Evolutionary conservation across 768 basidiomycete species (phyloP).

Genomic region (Boletus pseudopeckii): DNA sequence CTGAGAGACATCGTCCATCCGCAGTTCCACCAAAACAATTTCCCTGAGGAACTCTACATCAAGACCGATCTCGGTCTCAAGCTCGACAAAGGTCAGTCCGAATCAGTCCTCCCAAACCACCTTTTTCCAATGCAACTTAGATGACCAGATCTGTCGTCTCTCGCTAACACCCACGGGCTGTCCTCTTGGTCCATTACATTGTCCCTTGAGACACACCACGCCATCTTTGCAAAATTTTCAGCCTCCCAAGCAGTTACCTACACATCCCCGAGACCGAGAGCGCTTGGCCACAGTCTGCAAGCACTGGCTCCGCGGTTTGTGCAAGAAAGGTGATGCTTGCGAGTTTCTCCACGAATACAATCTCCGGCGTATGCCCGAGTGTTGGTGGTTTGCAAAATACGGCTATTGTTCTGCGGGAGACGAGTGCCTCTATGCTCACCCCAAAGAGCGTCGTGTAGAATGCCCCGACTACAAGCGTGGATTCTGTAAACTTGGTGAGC

Average conservation of each 20-base stretch:
- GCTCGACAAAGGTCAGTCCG: slow-evolving; percentile 76
- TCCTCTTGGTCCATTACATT: slow-evolving; percentile 87
- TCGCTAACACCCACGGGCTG: slow-evolving; percentile 79
- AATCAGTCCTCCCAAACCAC: not conserved
- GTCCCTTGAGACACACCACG: slow-evolving; percentile 87
- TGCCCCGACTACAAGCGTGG: slow-evolving; percentile 96
- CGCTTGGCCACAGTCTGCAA: slow-evolving; percentile 93
- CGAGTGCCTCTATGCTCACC: slow-evolving; percentile 95
- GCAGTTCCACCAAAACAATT: slow-evolving; percentile 93
- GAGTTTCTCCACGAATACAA: slow-evolving; percentile 99
- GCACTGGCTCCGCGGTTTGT: slow-evolving; percentile 96
- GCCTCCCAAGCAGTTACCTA: slow-evolving; percentile 76
- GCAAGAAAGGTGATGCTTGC: slow-evolving; percentile 97
- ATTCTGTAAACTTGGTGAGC: slow-evolving; percentile 88
- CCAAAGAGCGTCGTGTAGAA: slow-evolving; percentile 85
- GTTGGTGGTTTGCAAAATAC: slow-evolving; percentile 98
- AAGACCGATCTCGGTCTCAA: slow-evolving; percentile 83
- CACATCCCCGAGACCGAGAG: slow-evolving; percentile 80
- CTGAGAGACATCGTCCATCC: slow-evolving; percentile 75
- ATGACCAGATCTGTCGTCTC: slow-evolving; percentile 91
- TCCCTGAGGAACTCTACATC: slow-evolving; percentile 74
- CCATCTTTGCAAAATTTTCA: slow-evolving; percentile 90
- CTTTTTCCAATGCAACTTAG: slow-evolving; percentile 38
- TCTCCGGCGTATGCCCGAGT: slow-evolving; percentile 95
- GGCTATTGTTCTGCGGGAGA: slow-evolving; percentile 97